Conservation (phyloP, 2,329 filamentous ascomycete genomes). For the Botryotinia narcissicola region DNA sequence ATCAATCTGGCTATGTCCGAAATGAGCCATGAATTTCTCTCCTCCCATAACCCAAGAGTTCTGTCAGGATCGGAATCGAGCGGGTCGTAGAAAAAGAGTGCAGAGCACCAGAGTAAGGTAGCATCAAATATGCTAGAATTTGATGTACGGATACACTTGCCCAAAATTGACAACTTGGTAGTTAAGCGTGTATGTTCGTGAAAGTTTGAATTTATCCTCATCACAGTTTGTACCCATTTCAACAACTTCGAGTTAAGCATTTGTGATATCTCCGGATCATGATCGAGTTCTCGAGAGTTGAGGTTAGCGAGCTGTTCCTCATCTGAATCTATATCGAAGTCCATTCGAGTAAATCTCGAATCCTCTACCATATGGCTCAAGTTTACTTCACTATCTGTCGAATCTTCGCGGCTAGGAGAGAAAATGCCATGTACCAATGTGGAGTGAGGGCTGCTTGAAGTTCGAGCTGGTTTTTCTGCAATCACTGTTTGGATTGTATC, state of each 20-base stretch:
- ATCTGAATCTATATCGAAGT: neutral
- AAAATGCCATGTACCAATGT: neutral
- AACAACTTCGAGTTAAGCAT: neutral
- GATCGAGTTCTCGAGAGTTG: slow-evolving; percentile 1
- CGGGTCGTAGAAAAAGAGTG: neutral
- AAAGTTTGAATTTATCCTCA: neutral
- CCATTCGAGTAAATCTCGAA: neutral
- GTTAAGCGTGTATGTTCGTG: neutral
- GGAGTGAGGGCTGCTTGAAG: neutral
- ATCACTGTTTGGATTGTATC: too few species aligned
- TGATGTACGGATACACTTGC: neutral
- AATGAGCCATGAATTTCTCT: neutral
- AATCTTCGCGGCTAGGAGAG: neutral
- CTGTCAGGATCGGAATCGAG: neutral
- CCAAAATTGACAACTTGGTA: neutral
- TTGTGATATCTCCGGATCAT: neutral
- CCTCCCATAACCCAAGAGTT: neutral
- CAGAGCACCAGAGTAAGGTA: neutral
- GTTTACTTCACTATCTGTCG: neutral
- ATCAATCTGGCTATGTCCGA: neutral
- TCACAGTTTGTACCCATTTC: neutral
- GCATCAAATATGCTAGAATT: neutral
- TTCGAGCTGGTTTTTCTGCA: neutral
- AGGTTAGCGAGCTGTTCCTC: neutral
- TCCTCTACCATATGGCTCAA: neutral